These are phyloP conservation scores for Murraya paniculata DNA, from an alignment of 345 rosid species.

Conservation along the genomic window DNA sequence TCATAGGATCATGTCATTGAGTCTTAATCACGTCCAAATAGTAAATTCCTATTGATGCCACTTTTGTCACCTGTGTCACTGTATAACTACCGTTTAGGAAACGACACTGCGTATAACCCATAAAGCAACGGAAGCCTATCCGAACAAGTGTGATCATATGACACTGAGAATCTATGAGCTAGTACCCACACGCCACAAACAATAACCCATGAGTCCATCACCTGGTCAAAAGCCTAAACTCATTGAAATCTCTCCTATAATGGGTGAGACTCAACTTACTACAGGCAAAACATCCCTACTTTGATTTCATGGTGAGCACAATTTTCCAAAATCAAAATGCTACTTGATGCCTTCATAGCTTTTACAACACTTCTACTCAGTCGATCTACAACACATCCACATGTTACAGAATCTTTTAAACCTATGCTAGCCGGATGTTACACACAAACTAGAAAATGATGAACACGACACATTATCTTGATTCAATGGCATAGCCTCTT, in stretches of 20 bases:
- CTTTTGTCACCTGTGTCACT: too few relatives aligned
- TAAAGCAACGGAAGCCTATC: too few relatives aligned
- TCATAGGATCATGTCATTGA: too few relatives aligned
- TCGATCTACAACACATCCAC: slow-evolving; percentile 23
- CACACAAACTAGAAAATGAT: slow-evolving; percentile 12
- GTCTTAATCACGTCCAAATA: too few relatives aligned
- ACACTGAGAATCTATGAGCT: too few relatives aligned
- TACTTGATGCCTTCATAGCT: slow-evolving; percentile 9
- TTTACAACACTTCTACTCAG: slow-evolving; percentile 22
- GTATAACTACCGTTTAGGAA: too few relatives aligned
- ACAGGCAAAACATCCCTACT: background rate
- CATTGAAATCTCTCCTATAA: background rate
- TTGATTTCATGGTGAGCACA: background rate
- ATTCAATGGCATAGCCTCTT: slow-evolving; percentile 56
- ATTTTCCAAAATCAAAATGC: background rate
- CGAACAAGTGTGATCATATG: too few relatives aligned
- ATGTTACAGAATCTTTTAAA: slow-evolving; percentile 18
- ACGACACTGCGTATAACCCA: too few relatives aligned
- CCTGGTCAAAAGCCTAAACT: too few relatives aligned
- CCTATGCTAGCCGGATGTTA: slow-evolving; percentile 14
- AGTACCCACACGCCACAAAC: too few relatives aligned
- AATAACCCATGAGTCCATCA: too few relatives aligned
- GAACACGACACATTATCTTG: slow-evolving; percentile 30
- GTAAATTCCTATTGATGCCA: too few relatives aligned
- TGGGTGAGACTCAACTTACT: background rate